phyloP scores from a whole-genome alignment of 192 early-diverging fungal genomes.

The Rhizoclosmatium sp. region DNA sequence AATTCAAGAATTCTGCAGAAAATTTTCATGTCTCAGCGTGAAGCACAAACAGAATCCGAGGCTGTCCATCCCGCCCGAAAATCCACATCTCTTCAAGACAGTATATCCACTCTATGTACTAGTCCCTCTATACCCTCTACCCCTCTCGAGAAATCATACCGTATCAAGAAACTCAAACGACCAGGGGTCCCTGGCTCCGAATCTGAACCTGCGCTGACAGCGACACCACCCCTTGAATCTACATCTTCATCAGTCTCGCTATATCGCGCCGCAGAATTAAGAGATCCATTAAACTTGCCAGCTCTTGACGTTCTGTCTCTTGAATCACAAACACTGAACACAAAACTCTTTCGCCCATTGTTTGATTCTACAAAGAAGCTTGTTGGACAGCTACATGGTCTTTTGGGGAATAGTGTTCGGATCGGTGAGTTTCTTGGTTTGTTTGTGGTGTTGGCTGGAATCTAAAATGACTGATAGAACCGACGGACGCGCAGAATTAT shows the following conservation, averaged over 20 bases:
- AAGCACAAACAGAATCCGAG: not conserved
- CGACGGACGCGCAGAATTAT: slow-evolving; percentile 20
- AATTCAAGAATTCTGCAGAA: no score
- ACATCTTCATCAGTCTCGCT: not conserved
- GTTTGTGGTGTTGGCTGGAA: not conserved
- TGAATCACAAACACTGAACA: not conserved
- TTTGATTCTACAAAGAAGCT: slow-evolving; percentile 29
- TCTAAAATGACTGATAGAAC: not conserved
- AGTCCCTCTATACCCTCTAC: not conserved
- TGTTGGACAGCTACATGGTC: slow-evolving; percentile 15
- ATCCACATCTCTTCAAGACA: not conserved
- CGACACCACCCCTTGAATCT: not conserved
- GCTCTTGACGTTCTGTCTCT: not conserved
- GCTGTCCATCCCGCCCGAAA: not conserved
- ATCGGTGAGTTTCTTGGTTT: slow-evolving; percentile 14
- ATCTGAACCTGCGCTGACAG: no score
- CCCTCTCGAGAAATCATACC: not conserved
- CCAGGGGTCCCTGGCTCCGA: not conserved
- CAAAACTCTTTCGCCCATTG: slow-evolving; percentile 19
- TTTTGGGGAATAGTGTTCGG: slow-evolving; percentile 10
- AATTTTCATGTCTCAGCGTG: no score
- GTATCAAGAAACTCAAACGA: not conserved
- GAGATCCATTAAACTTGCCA: not conserved
- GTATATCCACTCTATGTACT: slow-evolving; percentile 4
- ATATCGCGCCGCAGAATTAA: not conserved